Evolutionary conservation across 1,139 yeast genomes (phyloP), one percentile per base, ranked within the genome.

Genomic region (Nakaseomyces uthaithaninus): DNA sequence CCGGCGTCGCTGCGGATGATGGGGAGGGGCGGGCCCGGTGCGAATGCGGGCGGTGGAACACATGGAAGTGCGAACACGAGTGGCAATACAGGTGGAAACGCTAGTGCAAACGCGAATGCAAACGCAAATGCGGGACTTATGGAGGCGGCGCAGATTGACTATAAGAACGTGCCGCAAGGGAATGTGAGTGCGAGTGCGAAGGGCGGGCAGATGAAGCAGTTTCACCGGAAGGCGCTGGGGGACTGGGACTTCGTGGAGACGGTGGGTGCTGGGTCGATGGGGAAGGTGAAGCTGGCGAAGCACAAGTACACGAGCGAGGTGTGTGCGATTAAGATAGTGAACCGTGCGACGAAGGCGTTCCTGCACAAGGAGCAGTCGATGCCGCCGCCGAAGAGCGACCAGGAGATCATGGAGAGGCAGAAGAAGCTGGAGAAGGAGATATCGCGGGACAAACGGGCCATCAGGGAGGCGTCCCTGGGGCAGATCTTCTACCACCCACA

Each of bases 231-330:
- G 47, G 74, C 95, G 4, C 81, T 91, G 42, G 99, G 98, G 14
- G 96, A 93, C 51, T 91, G 98, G 98, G 94, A 85, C 54, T 89
- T 91, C 53, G 74, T 86, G 45, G 87, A 87, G 60, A 87, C 96
- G 1, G 85, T 91, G 38, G 99, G 99, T 38, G 95, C 97, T 3
- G 98, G 99, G 3, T 85, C 95, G 1, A 91, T 93, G 98, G 99
- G 99, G 43, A 94, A 91, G 62, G 99, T 91, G 39, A 93, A 93
- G 62, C 69, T 91, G 36, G 97, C 97, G 2, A 81, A 77, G 53
- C 95, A 89, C 64, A 75, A 83, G 49, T 62, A 77, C 30, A 85
- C 95, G 1, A 75, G 75, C 41, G 95, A 87, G 57, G 70, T 83
- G 20, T 87, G 95, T 63, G 97, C 91, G 1, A 83, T 83, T 17